Evolutionary conservation across 306 rosid genomes (phyloP), one percentile per base, ranked within the genome.

Genomic region (Cicer bijugum): DNA sequence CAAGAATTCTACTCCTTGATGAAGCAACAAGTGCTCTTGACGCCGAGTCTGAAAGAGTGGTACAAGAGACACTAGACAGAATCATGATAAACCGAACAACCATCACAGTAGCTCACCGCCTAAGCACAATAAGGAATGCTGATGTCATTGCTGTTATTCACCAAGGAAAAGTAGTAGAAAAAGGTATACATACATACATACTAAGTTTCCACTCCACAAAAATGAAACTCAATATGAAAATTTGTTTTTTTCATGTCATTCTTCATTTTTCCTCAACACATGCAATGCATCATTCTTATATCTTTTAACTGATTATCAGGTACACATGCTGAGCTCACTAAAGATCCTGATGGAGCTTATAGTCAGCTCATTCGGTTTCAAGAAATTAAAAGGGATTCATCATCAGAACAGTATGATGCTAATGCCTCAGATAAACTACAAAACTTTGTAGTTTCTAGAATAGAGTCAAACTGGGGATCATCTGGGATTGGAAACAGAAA

Each of bases 11-110:
- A 19, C 89, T 88, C 67, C 84, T 88, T 8, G 92, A 85, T 40
- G 92, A 88, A 81, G 89, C 92, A 39, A 85, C 91, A 20, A 87
- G 91, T 61, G 89, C 91, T 12, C 86, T 87, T 37, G 91, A 87
- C 59, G 82, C 88, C 15, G 89, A 88, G 39, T 88, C 92, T 48
- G 89, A 88, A 67, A 82, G 86, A 44, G 66, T 79, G 64, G 89
- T 88, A 45, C 92, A 88, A 64, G 89, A 88, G 81, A 85, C 92
- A 67, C 73, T 88, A 40, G 92, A 85, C 65, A 78, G 82, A 64
- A 77, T 88, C 19, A 88, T 88, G 92, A 77, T 77, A 10, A 79
- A 75, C 74, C 79, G 88, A 62, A 89, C 90, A 38, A 86, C 89
- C n/a, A 71, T 89, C 43, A 47, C 86, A 15, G 88, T 89, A 47